Evolutionary conservation across 305 asterid genomes (phyloP), one percentile per base, ranked within the genome.

Genomic region (Fraxinus greggii): DNA sequence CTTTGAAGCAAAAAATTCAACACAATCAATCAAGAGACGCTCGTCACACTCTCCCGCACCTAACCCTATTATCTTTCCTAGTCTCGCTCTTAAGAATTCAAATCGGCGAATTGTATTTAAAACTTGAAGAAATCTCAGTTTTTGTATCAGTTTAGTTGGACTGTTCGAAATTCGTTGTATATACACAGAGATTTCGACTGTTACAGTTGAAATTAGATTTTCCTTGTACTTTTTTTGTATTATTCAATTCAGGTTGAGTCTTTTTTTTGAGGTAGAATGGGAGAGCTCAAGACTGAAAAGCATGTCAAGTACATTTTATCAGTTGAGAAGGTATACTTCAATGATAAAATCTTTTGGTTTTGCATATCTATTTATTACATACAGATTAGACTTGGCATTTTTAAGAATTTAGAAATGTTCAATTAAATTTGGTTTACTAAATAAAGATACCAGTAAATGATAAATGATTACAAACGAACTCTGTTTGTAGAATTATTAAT

Each of bases 251-350:
- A 59, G 3, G 13, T 72, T 35, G 33, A 65, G 13, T 69, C 32
- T 38, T 36, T 3, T 10, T 77, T 36, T 28, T 65, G 19, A 28
- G 19, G 12, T 88, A 88, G 90, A 77, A 92, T 90, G 97, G 91
- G 82, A 40, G 97, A 91, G 86, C 90, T 91, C 77, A 79, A 75
- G 85, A 86, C 72, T 80, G 92, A 90, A 63, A 90, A 91, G 79
- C 97, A 92, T 85, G 87, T 73, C 31, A 84, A 87, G 84, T 92
- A 88, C 84, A 89, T 92, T 36, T 28, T 92, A 85, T 38, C 89
- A 38, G 88, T 90, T 82, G 93, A 92, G 81, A 90, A 91, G 97
- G 97, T 92, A 81, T 35, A 24, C 79, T 45, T 67, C 67, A 13
- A 40, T 36, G 75, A 17, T 36, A 23, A 48, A 75, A 7, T 81